Evolutionary conservation across 441 rosid genomes (phyloP).

Genomic region (Mallotus repandus): DNA sequence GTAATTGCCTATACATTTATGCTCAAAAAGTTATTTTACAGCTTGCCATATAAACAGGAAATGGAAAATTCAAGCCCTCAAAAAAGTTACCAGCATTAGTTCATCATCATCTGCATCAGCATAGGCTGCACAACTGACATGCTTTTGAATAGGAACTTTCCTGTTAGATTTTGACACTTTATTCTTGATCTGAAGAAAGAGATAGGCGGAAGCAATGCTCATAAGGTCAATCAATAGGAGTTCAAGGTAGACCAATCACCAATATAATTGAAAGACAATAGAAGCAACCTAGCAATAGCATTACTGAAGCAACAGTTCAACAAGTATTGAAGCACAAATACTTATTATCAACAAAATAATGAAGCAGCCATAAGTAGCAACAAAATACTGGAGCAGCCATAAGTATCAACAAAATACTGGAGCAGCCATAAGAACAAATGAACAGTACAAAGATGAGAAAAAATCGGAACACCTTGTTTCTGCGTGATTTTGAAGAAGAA

Average conservation of each 20-base stretch:
- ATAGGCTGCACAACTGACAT: slow-evolving; percentile 26
- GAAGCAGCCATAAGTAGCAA: neutral
- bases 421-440: neutral
- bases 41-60: neutral
- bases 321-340: neutral
- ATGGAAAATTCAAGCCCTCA: neutral
- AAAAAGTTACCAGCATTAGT: slow-evolving; percentile 44
- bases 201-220: neutral
- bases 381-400: neutral
- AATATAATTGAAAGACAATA: neutral
- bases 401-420: neutral
- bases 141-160: slow-evolving; percentile 33
- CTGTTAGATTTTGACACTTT: slow-evolving; percentile 39
- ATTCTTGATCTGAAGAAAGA: slow-evolving; percentile 34
- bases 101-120: slow-evolving; percentile 47
- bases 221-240: neutral
- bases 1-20: slow-evolving; percentile 59
- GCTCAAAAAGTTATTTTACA: neutral
- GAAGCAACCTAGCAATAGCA: neutral
- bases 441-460: neutral
- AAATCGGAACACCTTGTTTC: slow-evolving; percentile 39
- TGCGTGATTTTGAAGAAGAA: slow-evolving; percentile 36
- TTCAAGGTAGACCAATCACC: neutral
- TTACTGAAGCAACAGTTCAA: neutral
- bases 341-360: neutral